phyloP scores from a whole-genome alignment of 306 rosid species.

The Rosa rugosa region DNA sequence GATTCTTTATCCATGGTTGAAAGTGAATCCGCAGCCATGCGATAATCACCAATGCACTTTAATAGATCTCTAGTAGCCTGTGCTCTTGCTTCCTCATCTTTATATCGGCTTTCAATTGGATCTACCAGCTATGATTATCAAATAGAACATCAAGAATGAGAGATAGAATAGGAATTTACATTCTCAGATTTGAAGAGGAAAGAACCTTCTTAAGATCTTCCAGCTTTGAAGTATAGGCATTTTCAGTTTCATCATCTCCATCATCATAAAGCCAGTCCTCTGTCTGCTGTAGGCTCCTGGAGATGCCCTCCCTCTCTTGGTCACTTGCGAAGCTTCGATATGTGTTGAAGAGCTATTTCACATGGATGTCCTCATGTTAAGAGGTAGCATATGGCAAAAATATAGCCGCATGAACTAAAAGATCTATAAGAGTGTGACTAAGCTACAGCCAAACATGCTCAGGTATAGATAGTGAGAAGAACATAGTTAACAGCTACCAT shows the following conservation, averaged over 20 bases:
- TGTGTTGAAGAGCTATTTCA: conserved; percentile 73
- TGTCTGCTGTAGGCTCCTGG: conserved; percentile 78
- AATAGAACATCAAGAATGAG: conserved; percentile 22
- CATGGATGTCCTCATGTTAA: conserved; percentile 31
- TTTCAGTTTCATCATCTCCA: conserved; percentile 82
- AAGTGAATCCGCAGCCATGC: conserved; percentile 36
- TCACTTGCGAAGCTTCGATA: conserved; percentile 82
- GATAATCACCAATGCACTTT: conserved; percentile 40
- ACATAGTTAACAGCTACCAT: conserved; percentile 16
- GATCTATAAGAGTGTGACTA: conserved; percentile 17
- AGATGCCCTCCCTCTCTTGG: conserved; percentile 64
- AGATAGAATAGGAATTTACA: conserved; percentile 23
- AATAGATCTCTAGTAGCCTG: conserved; percentile 50
- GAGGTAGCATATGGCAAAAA: conserved; percentile 16
- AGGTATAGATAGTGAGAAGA: conserved; percentile 15
- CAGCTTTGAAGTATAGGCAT: conserved; percentile 68
- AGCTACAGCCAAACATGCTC: background rate
- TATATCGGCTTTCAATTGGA: conserved; percentile 68
- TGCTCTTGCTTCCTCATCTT: conserved; percentile 66
- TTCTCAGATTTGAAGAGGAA: conserved; percentile 22
- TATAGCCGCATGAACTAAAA: conserved; percentile 21
- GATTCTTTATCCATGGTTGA: conserved; percentile 36
- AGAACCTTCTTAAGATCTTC: conserved; percentile 73
- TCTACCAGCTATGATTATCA: conserved; percentile 51
- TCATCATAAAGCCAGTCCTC: conserved; percentile 93